Conservation (phyloP, 2,329 filamentous ascomycete species). For the Exophiala aquamarina region DNA sequence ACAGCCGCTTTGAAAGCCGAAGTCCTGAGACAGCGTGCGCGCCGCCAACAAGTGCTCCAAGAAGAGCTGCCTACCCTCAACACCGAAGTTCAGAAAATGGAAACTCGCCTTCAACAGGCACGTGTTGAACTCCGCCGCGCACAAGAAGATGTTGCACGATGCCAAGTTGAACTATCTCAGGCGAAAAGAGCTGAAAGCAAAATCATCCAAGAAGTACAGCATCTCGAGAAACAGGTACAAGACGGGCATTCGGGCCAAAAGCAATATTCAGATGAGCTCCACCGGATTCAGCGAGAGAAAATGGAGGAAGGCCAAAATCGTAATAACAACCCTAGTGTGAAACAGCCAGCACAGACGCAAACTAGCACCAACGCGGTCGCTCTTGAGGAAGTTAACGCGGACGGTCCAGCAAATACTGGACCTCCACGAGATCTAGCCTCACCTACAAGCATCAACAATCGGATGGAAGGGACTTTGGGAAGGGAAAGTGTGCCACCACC, state of each 20-base stretch:
- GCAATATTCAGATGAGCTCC: slow-evolving; percentile 49
- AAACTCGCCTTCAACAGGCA: slow-evolving; percentile 35
- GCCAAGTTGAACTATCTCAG: slow-evolving; percentile 12
- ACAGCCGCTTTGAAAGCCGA: slow-evolving; percentile 30
- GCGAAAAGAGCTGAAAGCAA: slow-evolving; percentile 37
- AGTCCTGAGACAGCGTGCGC: slow-evolving; percentile 37
- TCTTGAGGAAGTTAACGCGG: neutral
- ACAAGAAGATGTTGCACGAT: slow-evolving; percentile 21
- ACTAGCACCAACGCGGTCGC: neutral
- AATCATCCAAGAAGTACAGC: slow-evolving; percentile 47
- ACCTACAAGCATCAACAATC: too few species aligned
- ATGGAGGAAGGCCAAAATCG: slow-evolving; percentile 14
- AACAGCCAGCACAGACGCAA: neutral
- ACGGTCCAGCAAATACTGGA: neutral
- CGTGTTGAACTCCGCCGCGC: slow-evolving; percentile 34
- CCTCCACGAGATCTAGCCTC: neutral
- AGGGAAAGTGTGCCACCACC: neutral
- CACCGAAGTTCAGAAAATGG: slow-evolving; percentile 42
- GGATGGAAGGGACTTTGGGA: neutral
- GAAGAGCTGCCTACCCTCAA: slow-evolving; percentile 47
- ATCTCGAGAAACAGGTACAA: slow-evolving; percentile 38
- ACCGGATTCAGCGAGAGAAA: slow-evolving; percentile 48
- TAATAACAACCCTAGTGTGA: neutral
- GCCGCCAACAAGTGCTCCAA: slow-evolving; percentile 50
- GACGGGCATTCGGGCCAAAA: slow-evolving; percentile 42